A percentile compares a stretch with the other conserved stretches of the same genome.
Evolutionary conservation across 805 yeast genomes (phyloP).

Genomic region (Hanseniaspora osmophila): DNA sequence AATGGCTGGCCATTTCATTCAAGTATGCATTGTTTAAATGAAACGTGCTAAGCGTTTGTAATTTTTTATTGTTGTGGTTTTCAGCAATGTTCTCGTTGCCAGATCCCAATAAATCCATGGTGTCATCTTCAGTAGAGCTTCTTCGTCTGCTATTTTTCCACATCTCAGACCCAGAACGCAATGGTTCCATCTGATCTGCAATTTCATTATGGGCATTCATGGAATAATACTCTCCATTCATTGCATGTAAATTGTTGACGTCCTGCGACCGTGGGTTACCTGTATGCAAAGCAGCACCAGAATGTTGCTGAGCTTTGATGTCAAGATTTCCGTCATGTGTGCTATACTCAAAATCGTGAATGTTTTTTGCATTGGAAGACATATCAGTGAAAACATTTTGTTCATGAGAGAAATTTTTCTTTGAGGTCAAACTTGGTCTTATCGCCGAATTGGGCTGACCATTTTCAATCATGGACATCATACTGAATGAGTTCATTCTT

Average conservation of each 20-base stretch:
- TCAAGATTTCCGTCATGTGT: too few relatives aligned
- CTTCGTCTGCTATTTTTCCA: too few relatives aligned
- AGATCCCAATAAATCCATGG: too few relatives aligned
- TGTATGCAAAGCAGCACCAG: too few relatives aligned
- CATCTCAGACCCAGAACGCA: too few relatives aligned
- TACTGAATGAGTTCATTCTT: background rate
- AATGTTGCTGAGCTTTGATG: too few relatives aligned
- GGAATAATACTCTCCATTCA: too few relatives aligned
- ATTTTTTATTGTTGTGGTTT: background rate
- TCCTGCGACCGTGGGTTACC: too few relatives aligned
- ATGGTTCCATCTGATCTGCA: too few relatives aligned
- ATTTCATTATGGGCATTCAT: too few relatives aligned
- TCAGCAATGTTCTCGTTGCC: background rate
- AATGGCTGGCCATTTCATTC: slow-evolving; percentile 10
- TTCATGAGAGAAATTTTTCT: background rate
- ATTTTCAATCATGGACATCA: background rate
- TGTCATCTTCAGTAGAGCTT: too few relatives aligned
- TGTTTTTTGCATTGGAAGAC: background rate
- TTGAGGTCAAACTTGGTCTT: background rate
- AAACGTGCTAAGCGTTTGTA: background rate
- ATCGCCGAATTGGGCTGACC: background rate
- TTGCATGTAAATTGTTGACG: too few relatives aligned
- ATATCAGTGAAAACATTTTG: background rate
- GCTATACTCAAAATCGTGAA: background rate
- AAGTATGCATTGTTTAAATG: background rate